Conservation (phyloP, 805 yeast genomes). For the Diddensiella transvaalensis region DNA sequence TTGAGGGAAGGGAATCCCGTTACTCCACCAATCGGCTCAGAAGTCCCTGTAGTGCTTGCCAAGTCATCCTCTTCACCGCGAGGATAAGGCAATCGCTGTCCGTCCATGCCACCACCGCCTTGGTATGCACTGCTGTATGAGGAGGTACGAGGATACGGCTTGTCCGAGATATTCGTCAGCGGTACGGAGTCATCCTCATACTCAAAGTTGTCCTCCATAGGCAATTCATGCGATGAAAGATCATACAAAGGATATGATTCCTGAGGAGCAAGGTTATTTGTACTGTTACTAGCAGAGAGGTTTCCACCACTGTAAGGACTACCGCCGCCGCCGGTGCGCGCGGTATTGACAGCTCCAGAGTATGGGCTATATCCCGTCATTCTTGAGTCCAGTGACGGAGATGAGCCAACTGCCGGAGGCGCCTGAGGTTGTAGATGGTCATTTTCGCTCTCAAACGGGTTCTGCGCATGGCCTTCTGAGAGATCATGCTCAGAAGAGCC, state of each 20-base stretch:
- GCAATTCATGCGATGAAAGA: conserved; percentile 14
- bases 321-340: background rate
- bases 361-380: conserved; percentile 10
- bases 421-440: background rate
- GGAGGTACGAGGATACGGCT: background rate
- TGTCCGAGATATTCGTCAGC: conserved; percentile 16
- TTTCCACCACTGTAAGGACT: background rate
- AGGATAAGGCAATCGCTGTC: conserved; percentile 22
- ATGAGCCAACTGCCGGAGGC: background rate
- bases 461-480: background rate
- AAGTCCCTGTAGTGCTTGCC: conserved; percentile 8
- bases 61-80: conserved; percentile 14
- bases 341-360: conserved; percentile 7
- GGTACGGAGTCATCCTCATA: conserved; percentile 21
- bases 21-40: conserved; percentile 27
- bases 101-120: background rate
- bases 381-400: conserved; percentile 5
- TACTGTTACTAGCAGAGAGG: background rate
- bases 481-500: background rate
- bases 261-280: conserved; percentile 1
- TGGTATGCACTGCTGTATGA: background rate
- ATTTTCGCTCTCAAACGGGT: background rate
- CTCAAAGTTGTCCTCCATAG: conserved; percentile 18
- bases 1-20: conserved; percentile 22
- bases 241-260: conserved; percentile 22